Percentiles rank a stretch among this genome's conserved stretches.
phyloP scores from a whole-genome alignment of 345 rosid species.

The Cardamine resedifolia region DNA sequence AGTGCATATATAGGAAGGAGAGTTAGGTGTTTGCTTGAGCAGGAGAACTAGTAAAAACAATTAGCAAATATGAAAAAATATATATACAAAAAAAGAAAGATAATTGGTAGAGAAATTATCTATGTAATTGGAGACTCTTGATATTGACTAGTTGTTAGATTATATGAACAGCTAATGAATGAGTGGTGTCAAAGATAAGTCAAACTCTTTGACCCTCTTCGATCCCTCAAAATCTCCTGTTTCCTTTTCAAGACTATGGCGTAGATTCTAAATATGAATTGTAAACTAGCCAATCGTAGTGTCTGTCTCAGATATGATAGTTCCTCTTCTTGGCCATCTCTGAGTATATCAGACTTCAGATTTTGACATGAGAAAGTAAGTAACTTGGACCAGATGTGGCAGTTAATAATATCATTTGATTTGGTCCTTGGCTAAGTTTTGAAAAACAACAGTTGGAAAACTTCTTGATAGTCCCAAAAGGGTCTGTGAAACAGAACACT shows the following conservation, averaged over 20 bases:
- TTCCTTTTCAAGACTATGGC: conserved; percentile 40
- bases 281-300: conserved; percentile 7
- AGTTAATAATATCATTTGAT: conserved; percentile 4
- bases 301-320: conserved; percentile 6
- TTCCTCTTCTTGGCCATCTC: neutral
- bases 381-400: conserved; percentile 2
- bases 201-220: conserved; percentile 48
- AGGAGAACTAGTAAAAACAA: conserved; percentile 22
- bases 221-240: conserved; percentile 20
- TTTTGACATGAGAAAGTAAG: conserved; percentile 1
- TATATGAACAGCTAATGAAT: conserved; percentile 53
- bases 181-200: conserved; percentile 83
- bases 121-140: conserved; percentile 21
- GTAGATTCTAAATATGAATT: conserved; percentile 16
- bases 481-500: neutral
- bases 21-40: conserved; percentile 39
- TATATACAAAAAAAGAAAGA: conserved; percentile 8
- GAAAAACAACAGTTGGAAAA: neutral
- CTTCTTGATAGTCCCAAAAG: conserved; percentile 15
- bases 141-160: conserved; percentile 53
- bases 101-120: conserved; percentile 24
- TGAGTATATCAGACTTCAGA: conserved; percentile 4
- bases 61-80: conserved; percentile 1
- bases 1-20: conserved; percentile 39
- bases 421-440: conserved; percentile 7